These are phyloP conservation scores for Aureobasidium uvarum DNA, from an alignment of 2,329 filamentous ascomycete species.

Conservation along the genomic window DNA sequence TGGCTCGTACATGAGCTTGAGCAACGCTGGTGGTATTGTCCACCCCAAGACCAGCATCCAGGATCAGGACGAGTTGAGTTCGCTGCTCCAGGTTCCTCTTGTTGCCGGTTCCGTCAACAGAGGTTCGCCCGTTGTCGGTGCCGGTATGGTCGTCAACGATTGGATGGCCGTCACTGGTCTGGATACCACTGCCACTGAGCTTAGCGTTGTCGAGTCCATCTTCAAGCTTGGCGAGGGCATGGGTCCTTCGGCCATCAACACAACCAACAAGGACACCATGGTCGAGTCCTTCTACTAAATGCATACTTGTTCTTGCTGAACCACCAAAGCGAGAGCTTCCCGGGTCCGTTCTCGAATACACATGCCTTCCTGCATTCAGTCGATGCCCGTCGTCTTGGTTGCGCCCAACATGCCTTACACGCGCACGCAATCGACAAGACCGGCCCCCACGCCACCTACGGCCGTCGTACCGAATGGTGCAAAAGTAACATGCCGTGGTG, in stretches of 20 bases:
- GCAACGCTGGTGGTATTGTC: slow-evolving; percentile 93
- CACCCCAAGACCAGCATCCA: slow-evolving; percentile 96
- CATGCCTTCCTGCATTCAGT: slow-evolving; percentile 2
- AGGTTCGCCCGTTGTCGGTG: slow-evolving; percentile 90
- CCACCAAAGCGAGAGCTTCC: not conserved
- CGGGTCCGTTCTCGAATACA: not conserved
- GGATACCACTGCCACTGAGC: slow-evolving; percentile 94
- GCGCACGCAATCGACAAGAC: slow-evolving; percentile 7
- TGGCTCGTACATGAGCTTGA: slow-evolving; percentile 93
- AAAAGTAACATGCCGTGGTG: not conserved
- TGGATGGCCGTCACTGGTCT: slow-evolving; percentile 93
- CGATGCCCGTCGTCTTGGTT: not conserved
- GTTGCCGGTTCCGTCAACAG: slow-evolving; percentile 94
- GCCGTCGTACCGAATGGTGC: not conserved
- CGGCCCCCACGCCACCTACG: slow-evolving; percentile 6
- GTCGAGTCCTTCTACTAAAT: slow-evolving; percentile 96
- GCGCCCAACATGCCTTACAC: not conserved
- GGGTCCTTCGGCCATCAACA: slow-evolving; percentile 74
- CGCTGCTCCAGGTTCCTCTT: slow-evolving; percentile 88
- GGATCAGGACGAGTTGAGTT: slow-evolving; percentile 96
- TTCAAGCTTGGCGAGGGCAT: slow-evolving; percentile 90
- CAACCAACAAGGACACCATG: slow-evolving; percentile 92
- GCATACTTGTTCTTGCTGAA: not conserved
- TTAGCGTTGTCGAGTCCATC: slow-evolving; percentile 94
- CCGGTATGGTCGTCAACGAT: slow-evolving; percentile 95